These are phyloP conservation scores for Fusarium sp. DNA, from an alignment of 2,329 filamentous ascomycete genomes.

Conservation along the genomic window DNA sequence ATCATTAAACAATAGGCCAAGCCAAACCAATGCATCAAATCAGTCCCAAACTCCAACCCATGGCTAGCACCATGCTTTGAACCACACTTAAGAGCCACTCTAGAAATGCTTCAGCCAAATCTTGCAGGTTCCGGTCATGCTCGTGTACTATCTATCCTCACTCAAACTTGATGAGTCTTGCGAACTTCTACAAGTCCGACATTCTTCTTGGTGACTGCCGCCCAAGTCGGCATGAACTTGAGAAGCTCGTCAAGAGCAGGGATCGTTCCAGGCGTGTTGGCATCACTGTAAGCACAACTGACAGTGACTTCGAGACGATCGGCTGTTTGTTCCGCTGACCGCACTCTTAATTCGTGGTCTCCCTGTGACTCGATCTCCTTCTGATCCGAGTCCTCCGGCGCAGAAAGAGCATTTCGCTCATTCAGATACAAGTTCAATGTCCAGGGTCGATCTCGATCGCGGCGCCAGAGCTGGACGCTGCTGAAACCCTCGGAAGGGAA, in stretches of 20 bases:
- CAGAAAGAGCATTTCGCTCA: slow-evolving; percentile 8
- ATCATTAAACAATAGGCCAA: slow-evolving; percentile 18
- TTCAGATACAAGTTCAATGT: slow-evolving; percentile 61
- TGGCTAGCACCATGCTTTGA: slow-evolving; percentile 23
- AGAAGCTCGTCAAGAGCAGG: slow-evolving; percentile 85
- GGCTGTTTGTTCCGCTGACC: slow-evolving; percentile 8
- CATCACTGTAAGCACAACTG: slow-evolving; percentile 89
- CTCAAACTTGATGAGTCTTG: slow-evolving; percentile 63
- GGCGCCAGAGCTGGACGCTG: slow-evolving; percentile 82
- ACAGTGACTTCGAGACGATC: slow-evolving; percentile 70
- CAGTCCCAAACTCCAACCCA: slow-evolving; percentile 23
- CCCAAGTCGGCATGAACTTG: slow-evolving; percentile 84
- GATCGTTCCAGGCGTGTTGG: slow-evolving; percentile 76
- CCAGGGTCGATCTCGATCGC: slow-evolving; percentile 83
- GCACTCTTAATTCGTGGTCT: slow-evolving; percentile 30
- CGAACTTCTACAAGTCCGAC: slow-evolving; percentile 86
- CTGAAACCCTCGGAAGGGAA: slow-evolving; percentile 72
- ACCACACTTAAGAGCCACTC: slow-evolving; percentile 8
- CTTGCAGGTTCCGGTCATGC: not conserved
- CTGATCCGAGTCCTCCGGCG: not conserved
- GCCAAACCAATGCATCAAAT: slow-evolving; percentile 14
- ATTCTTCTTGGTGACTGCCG: slow-evolving; percentile 77
- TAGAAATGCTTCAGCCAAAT: slow-evolving; percentile 11
- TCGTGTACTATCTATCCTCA: not conserved
- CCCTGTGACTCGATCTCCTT: not conserved